Evolutionary conservation across 768 basidiomycete genomes (phyloP).

Genomic region (Leccinellum albellum): DNA sequence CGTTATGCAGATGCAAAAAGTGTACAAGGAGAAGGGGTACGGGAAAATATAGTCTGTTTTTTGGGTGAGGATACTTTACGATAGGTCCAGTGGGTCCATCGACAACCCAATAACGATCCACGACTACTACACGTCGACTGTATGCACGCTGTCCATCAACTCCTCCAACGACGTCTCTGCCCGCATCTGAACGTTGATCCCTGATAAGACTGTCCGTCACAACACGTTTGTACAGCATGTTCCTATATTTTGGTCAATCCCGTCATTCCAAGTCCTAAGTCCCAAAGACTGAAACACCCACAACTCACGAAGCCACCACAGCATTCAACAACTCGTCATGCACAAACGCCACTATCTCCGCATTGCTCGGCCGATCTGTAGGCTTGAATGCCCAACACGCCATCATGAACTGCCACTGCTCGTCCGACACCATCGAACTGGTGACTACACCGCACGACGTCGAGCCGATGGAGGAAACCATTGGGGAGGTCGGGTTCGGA

Average conservation of each 20-base stretch:
- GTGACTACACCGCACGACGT: too few species aligned
- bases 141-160: too few species aligned
- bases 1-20: constrained; percentile 46
- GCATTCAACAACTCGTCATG: constrained; percentile 12
- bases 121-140: too few species aligned
- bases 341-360: constrained; percentile 25
- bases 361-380: constrained; percentile 30
- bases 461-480: background rate
- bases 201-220: too few species aligned
- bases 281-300: background rate
- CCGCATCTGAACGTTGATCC: too few species aligned
- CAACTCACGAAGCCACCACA: background rate
- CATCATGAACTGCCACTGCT: constrained; percentile 23
- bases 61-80: too few species aligned
- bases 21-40: constrained; percentile 55
- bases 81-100: too few species aligned
- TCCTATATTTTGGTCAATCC: background rate
- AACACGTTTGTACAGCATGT: too few species aligned
- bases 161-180: too few species aligned
- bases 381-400: constrained; percentile 27
- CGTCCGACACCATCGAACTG: constrained; percentile 8
- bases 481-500: background rate
- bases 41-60: constrained; percentile 32
- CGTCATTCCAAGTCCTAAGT: background rate
- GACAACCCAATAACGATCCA: too few species aligned